phyloP scores from a whole-genome alignment of 2,329 filamentous ascomycete genomes.

The Cladorrhinum sp. region DNA sequence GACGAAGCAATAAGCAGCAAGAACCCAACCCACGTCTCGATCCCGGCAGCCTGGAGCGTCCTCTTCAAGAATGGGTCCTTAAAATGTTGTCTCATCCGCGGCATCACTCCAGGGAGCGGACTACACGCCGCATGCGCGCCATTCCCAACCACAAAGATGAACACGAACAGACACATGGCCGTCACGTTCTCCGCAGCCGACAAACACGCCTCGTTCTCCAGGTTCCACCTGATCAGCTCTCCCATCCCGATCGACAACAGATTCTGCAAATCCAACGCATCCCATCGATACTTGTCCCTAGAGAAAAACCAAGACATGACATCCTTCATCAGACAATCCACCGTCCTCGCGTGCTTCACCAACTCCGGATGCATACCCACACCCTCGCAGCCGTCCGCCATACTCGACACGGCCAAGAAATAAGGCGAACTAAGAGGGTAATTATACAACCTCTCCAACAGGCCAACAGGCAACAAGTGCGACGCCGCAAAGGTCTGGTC shows the following conservation, averaged over 20 bases:
- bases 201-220: conserved; percentile 5
- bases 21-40: conserved; percentile 14
- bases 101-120: conserved; percentile 12
- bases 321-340: conserved; percentile 11
- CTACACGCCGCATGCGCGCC: conserved; percentile 11
- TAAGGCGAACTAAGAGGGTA: conserved; percentile 8
- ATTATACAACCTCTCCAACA: conserved; percentile 3
- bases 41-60: conserved; percentile 1
- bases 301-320: neutral
- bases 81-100: conserved; percentile 11
- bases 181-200: conserved; percentile 10
- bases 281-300: neutral
- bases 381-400: conserved; percentile 4
- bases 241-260: conserved; percentile 10
- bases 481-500: conserved; percentile 10
- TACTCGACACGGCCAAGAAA: neutral
- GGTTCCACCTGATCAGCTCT: conserved; percentile 13
- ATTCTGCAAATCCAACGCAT: conserved; percentile 15
- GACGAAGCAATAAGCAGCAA: conserved; percentile 9
- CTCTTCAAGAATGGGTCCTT: neutral
- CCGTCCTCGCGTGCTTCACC: neutral
- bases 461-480: neutral
- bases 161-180: conserved; percentile 13
- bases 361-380: conserved; percentile 6
- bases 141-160: conserved; percentile 12